phyloP scores from a whole-genome alignment of 2,329 filamentous ascomycete species.

The Phialophora verrucosa region DNA sequence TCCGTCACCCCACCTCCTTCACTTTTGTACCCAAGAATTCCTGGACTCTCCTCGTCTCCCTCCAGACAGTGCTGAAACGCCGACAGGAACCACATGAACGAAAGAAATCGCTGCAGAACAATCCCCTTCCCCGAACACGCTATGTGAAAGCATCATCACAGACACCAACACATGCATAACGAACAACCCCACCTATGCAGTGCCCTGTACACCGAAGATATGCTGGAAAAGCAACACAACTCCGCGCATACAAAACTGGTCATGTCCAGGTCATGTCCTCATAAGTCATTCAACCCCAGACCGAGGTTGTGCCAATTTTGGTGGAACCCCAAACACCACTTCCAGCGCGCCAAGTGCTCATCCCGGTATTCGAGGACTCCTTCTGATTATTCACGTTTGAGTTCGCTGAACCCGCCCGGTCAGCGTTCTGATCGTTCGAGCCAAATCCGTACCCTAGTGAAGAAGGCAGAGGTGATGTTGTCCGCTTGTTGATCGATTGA shows the following conservation, averaged over 20 bases:
- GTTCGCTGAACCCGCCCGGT: constrained; percentile 62
- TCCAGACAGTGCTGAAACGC: constrained; percentile 14
- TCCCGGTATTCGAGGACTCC: constrained; percentile 50
- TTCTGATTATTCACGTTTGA: constrained; percentile 62
- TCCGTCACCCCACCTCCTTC: background rate
- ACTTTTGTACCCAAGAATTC: background rate
- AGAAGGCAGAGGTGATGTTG: constrained; percentile 90
- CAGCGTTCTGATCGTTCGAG: constrained; percentile 55
- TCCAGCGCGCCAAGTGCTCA: constrained; percentile 76
- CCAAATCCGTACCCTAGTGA: constrained; percentile 67
- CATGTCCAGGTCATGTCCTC: constrained; percentile 33
- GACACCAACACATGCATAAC: constrained; percentile 33
- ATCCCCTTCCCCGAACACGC: constrained; percentile 24
- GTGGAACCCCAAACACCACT: constrained; percentile 84
- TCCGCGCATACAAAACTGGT: constrained; percentile 34
- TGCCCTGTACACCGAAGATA: constrained; percentile 36
- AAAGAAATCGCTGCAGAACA: constrained; percentile 20
- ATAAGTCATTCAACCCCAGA: constrained; percentile 74
- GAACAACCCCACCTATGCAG: constrained; percentile 25
- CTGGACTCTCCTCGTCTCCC: constrained; percentile 19
- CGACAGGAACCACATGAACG: constrained; percentile 20
- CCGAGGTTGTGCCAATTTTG: constrained; percentile 83
- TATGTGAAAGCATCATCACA: constrained; percentile 33
- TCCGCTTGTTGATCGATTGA: constrained; percentile 74
- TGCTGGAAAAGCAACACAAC: constrained; percentile 35